Evolutionary conservation across 805 yeast genomes (phyloP).

Genomic region (Ogataea zsoltii): DNA sequence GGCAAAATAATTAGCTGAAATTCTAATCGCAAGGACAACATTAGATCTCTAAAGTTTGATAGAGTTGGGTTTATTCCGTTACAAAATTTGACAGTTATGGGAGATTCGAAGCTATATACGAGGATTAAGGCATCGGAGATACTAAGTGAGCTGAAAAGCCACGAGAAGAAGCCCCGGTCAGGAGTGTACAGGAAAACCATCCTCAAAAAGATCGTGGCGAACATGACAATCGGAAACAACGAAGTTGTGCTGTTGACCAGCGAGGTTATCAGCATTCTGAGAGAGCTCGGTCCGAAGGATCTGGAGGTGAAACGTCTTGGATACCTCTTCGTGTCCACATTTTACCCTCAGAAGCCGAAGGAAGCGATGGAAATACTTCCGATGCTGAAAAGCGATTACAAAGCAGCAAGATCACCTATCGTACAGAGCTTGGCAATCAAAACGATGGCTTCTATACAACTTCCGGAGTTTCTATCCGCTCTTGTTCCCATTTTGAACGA

Average conservation of each 20-base stretch:
- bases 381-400: conserved; percentile 51
- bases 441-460: conserved; percentile 61
- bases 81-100: conserved; percentile 17
- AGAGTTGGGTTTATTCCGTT: no score
- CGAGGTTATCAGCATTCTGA: conserved; percentile 58
- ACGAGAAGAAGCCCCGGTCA: conserved; percentile 41
- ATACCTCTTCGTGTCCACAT: conserved; percentile 61
- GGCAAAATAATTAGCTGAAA: not conserved
- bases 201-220: conserved; percentile 75
- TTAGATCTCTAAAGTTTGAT: no score
- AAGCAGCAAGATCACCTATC: conserved; percentile 37
- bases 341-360: conserved; percentile 59
- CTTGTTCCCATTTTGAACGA: conserved; percentile 41
- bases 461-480: conserved; percentile 49
- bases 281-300: conserved; percentile 42
- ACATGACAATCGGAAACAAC: conserved; percentile 76
- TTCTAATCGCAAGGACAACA: not conserved
- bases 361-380: conserved; percentile 58
- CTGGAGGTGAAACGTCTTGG: conserved; percentile 71
- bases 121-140: conserved; percentile 34
- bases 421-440: conserved; percentile 62
- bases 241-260: conserved; percentile 71
- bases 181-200: conserved; percentile 44
- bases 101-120: conserved; percentile 30
- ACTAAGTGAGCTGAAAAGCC: conserved; percentile 29